Base-by-base conservation (phyloP, 164 flowering plant genomes). In the Sedum album region DNA sequence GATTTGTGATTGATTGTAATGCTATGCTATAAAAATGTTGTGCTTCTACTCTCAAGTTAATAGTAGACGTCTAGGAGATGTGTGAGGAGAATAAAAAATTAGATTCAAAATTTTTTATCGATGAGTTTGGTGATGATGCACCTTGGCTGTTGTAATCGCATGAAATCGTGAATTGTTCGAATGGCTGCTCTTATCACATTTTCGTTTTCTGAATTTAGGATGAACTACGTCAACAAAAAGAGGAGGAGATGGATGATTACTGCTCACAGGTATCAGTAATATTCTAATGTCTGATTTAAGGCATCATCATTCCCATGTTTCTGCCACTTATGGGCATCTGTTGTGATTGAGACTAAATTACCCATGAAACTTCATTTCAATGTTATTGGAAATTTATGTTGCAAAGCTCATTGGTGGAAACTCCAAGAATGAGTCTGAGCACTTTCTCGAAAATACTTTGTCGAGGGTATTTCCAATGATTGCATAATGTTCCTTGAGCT, bases 161-260 rank as follows among this genome's bases (percentile, higher is more conserved):
- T 21, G 25, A n/a, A 51, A 51, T 57, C 31, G 20, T 65, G 9
- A 38, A 18, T 38, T 36, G 14, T 38, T 41, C 10, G 36, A 20
- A 36, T 65, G 67, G 46, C 35, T 42, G 25, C 51, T 23, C 18
- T 33, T 33, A 25, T 39, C 26, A 25, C 18, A 70, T 26, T 41
- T 60, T 64, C 57, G 42, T 66, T 23, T 53, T 65, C 72, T 15
- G 20, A 57, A 33, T 76, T 44, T 71, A 94, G 99, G 97, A 95
- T 79, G 97, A 95, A 79, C 71, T 92, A 61, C 97, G 95, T 5
- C 99, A 95, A 73, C 88, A 78, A 62, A 83, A 84, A 76, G 99
- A 95, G 76, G 99, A 95, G 80, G 90, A 87, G 74, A 92, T 89
- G 93, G 97, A 95, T 80, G 99, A 95, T 78, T 92, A 92, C 67